Evolutionary conservation across 768 basidiomycete genomes (phyloP), one percentile per base, ranked within the genome.

Genomic region (Termitomyces sp.): DNA sequence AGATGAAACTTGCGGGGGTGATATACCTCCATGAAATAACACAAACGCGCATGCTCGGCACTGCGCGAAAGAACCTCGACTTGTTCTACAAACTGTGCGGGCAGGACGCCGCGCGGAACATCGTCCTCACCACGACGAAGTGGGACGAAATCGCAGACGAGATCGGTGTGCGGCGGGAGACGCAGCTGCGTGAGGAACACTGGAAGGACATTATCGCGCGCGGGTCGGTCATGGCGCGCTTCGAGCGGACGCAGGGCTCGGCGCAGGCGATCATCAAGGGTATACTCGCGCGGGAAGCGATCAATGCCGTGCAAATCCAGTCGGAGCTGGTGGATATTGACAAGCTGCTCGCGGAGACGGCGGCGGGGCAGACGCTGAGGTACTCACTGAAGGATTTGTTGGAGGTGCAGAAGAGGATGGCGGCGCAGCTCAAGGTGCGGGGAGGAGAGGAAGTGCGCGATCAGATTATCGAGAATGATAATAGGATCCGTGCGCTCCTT

Each of bases 251-350:
- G 3, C 44, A 22, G 20, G 36, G 16, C 3, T 60, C 59, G 7
- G 59, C 54, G 22, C 50, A 33, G 54, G 44, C 30, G 16, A 52
- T 60, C 36, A 41, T 59, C 53, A 48, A 50, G 13, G 40, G 46
- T 26, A 49, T 59, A 6, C 47, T 66, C 40, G 46, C 59, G 6
- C 24, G 49, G 9, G 52, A 51, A 9, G 55, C 59, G 5, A 22
- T 56, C n/a, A 59, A 65, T 33, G 47, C 61, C 1, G 62, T 70
- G n/a, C 62, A 67, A 18, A 59, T 73, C 45, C 72, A 72, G 58
- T 65, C 69, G 54, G 72, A 73, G 52, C 56, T 73, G 28, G 69
- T 71, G 22, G 67, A 72, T 22, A 59, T 70, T 18, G 55, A 57
- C 18, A 67, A 65, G 49, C 49, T 57, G 9, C 62, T 72, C 47